phyloP scores from a whole-genome alignment of 140 eudicot species.

The Anethum foeniculum region DNA sequence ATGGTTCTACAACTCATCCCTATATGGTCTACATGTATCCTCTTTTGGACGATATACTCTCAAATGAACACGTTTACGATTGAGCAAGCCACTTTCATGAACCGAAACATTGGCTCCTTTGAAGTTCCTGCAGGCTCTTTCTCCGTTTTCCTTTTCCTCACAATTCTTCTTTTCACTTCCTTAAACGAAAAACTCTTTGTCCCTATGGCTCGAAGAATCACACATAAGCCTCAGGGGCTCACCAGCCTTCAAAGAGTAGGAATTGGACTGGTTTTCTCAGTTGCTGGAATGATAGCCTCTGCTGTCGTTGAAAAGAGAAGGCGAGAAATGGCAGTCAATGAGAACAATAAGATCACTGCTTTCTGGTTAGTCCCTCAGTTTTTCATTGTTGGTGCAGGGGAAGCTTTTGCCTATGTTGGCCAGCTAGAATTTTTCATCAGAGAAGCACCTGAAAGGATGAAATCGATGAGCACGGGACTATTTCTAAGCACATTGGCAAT shows the following conservation, averaged over 20 bases:
- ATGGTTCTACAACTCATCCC: slow-evolving; percentile 75
- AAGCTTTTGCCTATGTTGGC: slow-evolving; percentile 73
- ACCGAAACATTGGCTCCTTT: slow-evolving; percentile 43
- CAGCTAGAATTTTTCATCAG: slow-evolving; percentile 87
- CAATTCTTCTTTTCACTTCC: slow-evolving; percentile 66
- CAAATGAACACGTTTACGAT: slow-evolving; percentile 82
- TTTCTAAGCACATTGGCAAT: slow-evolving; percentile 51
- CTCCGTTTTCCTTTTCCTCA: slow-evolving; percentile 54
- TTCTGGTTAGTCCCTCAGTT: slow-evolving; percentile 77
- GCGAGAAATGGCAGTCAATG: slow-evolving; percentile 20
- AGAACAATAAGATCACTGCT: slow-evolving; percentile 26
- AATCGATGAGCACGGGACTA: slow-evolving; percentile 76
- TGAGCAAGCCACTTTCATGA: slow-evolving; percentile 77
- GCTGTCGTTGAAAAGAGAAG: slow-evolving; percentile 51
- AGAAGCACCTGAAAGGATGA: slow-evolving; percentile 82
- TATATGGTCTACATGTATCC: slow-evolving; percentile 72
- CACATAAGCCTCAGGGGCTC: slow-evolving; percentile 45
- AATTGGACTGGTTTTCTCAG: slow-evolving; percentile 51
- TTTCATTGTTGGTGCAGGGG: slow-evolving; percentile 74
- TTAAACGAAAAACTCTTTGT: slow-evolving; percentile 52
- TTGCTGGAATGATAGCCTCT: slow-evolving; percentile 53
- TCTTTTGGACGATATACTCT: slow-evolving; percentile 81
- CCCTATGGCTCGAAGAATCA: slow-evolving; percentile 48
- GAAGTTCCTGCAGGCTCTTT: slow-evolving; percentile 63
- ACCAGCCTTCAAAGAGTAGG: slow-evolving; percentile 65